Conservation (phyloP, 179 eudicot species). For the Dionaea muscipula region DNA sequence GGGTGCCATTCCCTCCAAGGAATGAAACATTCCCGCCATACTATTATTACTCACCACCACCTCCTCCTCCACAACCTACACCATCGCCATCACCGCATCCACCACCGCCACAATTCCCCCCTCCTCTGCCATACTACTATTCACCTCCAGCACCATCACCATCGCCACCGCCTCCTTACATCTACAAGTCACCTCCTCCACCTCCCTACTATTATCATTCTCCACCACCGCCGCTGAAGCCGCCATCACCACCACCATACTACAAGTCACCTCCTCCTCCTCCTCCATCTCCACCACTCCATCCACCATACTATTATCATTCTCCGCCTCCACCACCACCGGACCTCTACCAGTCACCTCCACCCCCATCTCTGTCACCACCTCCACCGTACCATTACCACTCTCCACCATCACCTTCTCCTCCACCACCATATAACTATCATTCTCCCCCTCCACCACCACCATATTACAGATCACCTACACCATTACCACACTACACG, state of each 20-base stretch:
- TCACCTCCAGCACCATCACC: not conserved
- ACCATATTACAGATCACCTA: not conserved
- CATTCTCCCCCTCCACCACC: not conserved
- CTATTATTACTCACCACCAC: not conserved
- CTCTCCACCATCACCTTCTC: not conserved
- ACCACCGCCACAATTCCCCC: not conserved
- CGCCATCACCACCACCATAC: not conserved
- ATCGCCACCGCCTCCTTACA: conserved; percentile 5
- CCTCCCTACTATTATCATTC: conserved; percentile 1
- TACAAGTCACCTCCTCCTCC: not conserved
- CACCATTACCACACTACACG: not conserved
- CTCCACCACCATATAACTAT: not conserved
- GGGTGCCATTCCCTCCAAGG: not conserved
- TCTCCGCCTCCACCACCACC: not conserved
- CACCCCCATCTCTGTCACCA: not conserved
- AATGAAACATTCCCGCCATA: not conserved
- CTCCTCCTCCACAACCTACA: not conserved
- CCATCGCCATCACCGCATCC: not conserved
- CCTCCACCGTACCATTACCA: conserved; percentile 5
- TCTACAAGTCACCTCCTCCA: no score
- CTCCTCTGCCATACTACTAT: not conserved
- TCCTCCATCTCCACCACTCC: not conserved
- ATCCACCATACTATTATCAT: not conserved
- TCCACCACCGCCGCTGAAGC: not conserved
- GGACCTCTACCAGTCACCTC: conserved; percentile 1